Evolutionary conservation across 2,329 filamentous ascomycete species (phyloP).

Genomic region (Didymella glomerata): DNA sequence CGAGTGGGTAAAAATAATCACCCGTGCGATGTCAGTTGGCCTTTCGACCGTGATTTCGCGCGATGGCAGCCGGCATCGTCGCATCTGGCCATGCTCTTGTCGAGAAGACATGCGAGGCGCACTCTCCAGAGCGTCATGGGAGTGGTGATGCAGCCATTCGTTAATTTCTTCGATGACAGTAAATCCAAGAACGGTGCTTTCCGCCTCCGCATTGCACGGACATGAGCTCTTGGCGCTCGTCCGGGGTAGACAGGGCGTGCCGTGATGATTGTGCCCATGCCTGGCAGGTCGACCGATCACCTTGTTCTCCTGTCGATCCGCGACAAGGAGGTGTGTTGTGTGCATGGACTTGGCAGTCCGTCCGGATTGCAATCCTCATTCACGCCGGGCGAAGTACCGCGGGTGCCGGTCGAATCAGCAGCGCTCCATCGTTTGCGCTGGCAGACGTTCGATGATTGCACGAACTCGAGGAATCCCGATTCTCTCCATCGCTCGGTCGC

Average conservation of each 20-base stretch:
- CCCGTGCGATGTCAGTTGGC: slow-evolving; percentile 2
- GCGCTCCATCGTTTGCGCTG: neutral
- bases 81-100: neutral
- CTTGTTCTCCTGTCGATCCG: neutral
- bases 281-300: no score
- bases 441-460: neutral
- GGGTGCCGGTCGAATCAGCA: slow-evolving; percentile 6
- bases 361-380: neutral
- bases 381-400: slow-evolving; percentile 1
- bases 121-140: neutral
- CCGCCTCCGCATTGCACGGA: slow-evolving; percentile 13
- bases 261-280: neutral
- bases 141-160: neutral
- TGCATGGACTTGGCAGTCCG: neutral
- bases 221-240: slow-evolving; percentile 2
- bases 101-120: no score
- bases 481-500: neutral
- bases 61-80: neutral
- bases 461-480: neutral
- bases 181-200: neutral
- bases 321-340: neutral
- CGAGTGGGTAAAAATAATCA: slow-evolving; percentile 5
- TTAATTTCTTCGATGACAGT: neutral
- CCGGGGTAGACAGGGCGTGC: neutral
- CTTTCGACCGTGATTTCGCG: no score